Base-by-base conservation (phyloP, 2,329 filamentous ascomycete genomes). In the Alternaria ventricosa region DNA sequence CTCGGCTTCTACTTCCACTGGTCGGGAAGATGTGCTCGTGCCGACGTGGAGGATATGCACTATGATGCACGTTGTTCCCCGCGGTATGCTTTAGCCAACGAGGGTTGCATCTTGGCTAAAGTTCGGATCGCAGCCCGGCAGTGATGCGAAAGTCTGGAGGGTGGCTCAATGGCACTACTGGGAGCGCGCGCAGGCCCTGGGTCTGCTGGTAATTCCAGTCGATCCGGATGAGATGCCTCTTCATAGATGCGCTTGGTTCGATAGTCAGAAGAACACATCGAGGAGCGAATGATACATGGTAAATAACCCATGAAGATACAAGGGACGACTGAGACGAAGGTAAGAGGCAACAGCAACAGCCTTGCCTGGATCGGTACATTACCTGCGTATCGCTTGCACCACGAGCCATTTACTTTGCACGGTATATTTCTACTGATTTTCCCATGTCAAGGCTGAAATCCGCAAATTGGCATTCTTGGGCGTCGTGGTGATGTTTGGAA, bases 91-190 rank as follows among this genome's bases (percentile, higher is more conserved):
- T 23, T 75, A 78, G 60, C 80, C 74, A 67, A 81, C 76, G 44
- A 85, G 81, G 0, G 70, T 63, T 2, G 75, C 78, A 33, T 79
- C 79, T 0, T 76, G 75, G 4, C 80, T 72, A 30, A 80, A 82
- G 6, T 86, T 79, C 7, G 86, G 86, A 55, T 87, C 81, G 0
- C 82, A 84, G 23, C 83, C 84, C 0, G 86, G 85, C 8, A 87
- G 77, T 0, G 86, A 85, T 11, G 84, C 80, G 49, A 85, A 0
- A 87, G 72, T 1, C 84, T 73, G 4, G 87, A 67, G 36, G 36
- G 15, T 18, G 4, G 2, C 36, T 18, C 36, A 41, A 41, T 41
- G n/a, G 1, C 8, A 41, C n/a, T 41, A 41, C 36, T 41, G 36
- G 36, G 36, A 41, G 36, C 4, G 36, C 15, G 2, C 2, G 36